phyloP scores from a whole-genome alignment of 768 basidiomycete genomes.

The Aureoboletus auriporus region DNA sequence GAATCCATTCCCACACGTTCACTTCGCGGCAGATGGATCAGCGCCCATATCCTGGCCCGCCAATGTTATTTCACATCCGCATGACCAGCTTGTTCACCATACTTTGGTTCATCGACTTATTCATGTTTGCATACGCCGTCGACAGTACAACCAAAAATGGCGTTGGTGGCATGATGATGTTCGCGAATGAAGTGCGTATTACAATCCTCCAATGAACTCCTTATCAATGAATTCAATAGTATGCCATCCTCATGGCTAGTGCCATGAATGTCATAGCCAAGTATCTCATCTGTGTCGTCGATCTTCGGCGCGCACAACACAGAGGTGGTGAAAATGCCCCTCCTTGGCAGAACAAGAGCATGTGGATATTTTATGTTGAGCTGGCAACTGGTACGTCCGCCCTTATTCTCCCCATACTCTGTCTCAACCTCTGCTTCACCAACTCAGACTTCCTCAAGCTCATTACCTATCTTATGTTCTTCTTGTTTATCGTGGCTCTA shows the following conservation, averaged over 20 bases:
- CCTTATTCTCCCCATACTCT: not conserved
- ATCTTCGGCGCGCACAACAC: constrained; percentile 72
- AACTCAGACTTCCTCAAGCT: constrained; percentile 86
- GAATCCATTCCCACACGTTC: not conserved
- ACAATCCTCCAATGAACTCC: not conserved
- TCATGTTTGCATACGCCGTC: constrained; percentile 76
- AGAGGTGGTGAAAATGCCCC: constrained; percentile 82
- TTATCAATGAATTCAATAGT: constrained; percentile 45
- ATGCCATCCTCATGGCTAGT: constrained; percentile 83
- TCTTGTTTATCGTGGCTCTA: constrained; percentile 88
- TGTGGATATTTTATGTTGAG: constrained; percentile 95
- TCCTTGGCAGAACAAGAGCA: constrained; percentile 97
- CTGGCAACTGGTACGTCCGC: constrained; percentile 70
- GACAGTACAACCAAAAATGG: constrained; percentile 78
- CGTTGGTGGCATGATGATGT: constrained; percentile 89
- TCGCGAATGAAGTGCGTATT: constrained; percentile 81
- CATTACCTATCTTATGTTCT: constrained; percentile 89
- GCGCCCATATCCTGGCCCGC: constrained; percentile 80
- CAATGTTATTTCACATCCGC: constrained; percentile 79
- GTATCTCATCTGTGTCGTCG: constrained; percentile 77
- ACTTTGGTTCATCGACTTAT: constrained; percentile 70
- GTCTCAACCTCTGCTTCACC: constrained; percentile 6
- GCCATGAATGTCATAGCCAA: constrained; percentile 75
- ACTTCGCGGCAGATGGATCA: constrained; percentile 88
- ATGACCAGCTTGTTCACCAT: constrained; percentile 70